These are phyloP conservation scores for Cryphonectria parasitica DNA, from an alignment of 2,329 filamentous ascomycete genomes.

Conservation along the genomic window DNA sequence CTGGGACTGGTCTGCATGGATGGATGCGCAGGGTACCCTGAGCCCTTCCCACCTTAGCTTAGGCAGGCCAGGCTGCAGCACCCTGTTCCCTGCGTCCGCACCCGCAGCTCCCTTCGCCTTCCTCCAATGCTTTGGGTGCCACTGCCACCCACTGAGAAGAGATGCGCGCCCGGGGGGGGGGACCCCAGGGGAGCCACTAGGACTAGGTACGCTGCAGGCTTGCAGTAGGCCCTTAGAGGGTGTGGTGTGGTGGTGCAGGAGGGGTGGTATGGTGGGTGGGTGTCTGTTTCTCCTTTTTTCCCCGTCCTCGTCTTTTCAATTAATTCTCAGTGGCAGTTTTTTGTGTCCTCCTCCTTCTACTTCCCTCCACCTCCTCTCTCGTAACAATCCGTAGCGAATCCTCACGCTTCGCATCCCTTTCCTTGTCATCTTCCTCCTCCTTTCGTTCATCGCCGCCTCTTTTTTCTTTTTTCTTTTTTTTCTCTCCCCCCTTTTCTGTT, in stretches of 20 bases:
- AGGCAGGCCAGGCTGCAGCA: conserved; percentile 4
- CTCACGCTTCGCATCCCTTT: conserved; percentile 19
- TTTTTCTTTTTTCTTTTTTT: neutral
- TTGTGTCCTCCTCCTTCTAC: conserved; percentile 4
- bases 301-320: conserved; percentile 10
- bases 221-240: conserved; percentile 1
- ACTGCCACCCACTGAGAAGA: conserved; percentile 6
- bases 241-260: conserved; percentile 9
- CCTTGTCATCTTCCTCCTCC: conserved; percentile 18
- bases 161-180: neutral
- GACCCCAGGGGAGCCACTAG: neutral
- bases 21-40: neutral
- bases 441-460: conserved; percentile 26
- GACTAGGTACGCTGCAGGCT: neutral
- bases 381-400: conserved; percentile 15
- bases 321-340: neutral
- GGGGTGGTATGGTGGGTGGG: neutral
- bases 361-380: conserved; percentile 11
- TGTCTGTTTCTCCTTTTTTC: conserved; percentile 24
- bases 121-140: conserved; percentile 14
- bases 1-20: neutral
- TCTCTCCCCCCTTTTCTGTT: neutral
- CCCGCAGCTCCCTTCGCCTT: conserved; percentile 5
- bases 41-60: neutral
- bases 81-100: conserved; percentile 14